Evolutionary conservation across 2,329 filamentous ascomycete species (phyloP).

Genomic region (Botrytis pseudocinerea): DNA sequence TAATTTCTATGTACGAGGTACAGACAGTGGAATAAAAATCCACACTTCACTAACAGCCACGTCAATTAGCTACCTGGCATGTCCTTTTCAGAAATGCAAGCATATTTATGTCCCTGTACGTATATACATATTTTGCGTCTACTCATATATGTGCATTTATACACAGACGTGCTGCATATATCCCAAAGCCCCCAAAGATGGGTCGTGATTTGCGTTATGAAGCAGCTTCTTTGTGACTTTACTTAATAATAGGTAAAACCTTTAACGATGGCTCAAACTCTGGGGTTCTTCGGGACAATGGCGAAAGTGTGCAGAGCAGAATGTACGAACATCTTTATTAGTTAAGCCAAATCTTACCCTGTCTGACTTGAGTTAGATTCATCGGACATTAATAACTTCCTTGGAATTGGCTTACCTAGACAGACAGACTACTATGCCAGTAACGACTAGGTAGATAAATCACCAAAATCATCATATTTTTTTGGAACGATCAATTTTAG

Average conservation of each 20-base stretch:
- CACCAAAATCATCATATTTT: conserved; percentile 9
- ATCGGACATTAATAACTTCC: conserved; percentile 7
- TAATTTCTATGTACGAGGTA: not conserved
- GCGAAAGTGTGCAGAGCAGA: not conserved
- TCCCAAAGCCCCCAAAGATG: not conserved
- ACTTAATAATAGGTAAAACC: not conserved
- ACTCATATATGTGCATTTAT: not conserved
- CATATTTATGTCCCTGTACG: not conserved
- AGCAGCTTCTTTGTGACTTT: conserved; percentile 6
- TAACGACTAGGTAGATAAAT: not conserved
- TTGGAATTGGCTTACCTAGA: conserved; percentile 3
- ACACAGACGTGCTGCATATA: too few relatives aligned
- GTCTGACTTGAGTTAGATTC: not conserved
- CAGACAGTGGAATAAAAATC: not conserved
- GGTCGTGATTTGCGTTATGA: conserved; percentile 8
- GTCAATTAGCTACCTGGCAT: not conserved
- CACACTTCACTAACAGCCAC: conserved; percentile 4
- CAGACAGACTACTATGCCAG: not conserved
- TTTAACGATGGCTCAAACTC: not conserved
- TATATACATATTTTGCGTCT: not conserved
- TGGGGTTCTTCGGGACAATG: not conserved
- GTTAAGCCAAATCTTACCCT: not conserved
- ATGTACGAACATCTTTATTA: not conserved
- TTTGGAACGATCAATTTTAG: not conserved
- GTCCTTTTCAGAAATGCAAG: not conserved